phyloP scores from a whole-genome alignment of 129 eudicot species.

The Deinandra increscens region DNA sequence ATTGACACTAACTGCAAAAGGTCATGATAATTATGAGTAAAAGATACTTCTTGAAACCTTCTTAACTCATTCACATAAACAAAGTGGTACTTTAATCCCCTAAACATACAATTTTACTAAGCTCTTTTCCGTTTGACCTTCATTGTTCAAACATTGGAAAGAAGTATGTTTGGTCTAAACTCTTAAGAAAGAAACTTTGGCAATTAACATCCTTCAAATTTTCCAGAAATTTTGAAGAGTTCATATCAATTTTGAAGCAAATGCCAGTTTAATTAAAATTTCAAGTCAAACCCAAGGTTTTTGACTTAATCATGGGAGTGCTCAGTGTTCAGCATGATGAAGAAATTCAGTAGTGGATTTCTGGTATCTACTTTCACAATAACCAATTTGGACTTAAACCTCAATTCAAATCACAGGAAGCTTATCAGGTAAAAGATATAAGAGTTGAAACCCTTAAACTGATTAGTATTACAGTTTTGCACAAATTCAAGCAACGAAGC shows the following conservation, averaged over 20 bases:
- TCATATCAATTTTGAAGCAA: not conserved
- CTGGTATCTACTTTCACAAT: not conserved
- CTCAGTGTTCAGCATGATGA: no score
- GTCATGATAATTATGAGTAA: not conserved
- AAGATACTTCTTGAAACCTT: not conserved
- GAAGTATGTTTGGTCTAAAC: not conserved
- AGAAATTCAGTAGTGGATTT: not conserved
- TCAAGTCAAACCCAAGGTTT: no score
- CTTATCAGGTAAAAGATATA: not conserved
- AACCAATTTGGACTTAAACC: not conserved
- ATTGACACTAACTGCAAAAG: slow-evolving; percentile 61
- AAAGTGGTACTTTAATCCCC: not conserved
- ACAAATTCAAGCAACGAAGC: not conserved
- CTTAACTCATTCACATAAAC: not conserved
- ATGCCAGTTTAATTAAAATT: not conserved
- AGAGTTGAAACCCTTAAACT: no score
- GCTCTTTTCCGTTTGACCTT: not conserved
- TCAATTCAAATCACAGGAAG: slow-evolving; percentile 14
- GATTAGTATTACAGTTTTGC: no score
- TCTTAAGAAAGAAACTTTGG: not conserved
- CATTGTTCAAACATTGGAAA: not conserved
- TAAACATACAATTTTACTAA: not conserved
- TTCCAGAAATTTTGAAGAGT: not conserved
- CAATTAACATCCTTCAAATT: not conserved
- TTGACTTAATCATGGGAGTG: no score